Evolutionary conservation across 495 filamentous ascomycete genomes (phyloP).

Genomic region (Podospora pseudocomata): DNA sequence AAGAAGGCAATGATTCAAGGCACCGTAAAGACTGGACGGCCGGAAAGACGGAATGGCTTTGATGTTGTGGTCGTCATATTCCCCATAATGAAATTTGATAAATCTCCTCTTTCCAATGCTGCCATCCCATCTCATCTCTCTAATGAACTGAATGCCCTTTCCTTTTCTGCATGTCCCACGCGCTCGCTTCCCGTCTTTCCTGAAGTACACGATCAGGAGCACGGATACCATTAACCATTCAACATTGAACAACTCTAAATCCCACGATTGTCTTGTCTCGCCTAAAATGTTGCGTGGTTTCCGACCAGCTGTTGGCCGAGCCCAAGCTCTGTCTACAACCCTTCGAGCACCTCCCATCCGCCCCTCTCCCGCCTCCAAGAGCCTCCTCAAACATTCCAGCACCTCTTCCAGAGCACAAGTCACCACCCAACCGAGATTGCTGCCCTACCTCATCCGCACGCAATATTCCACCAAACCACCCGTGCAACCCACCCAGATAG

Average conservation of each 20-base stretch:
- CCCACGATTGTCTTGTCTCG: background rate
- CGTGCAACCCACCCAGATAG: conserved; percentile 33
- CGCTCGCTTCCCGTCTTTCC: background rate
- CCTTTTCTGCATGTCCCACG: background rate
- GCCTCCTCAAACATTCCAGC: background rate
- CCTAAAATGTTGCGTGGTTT: conserved; percentile 1
- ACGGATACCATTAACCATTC: background rate
- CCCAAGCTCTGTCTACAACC: background rate
- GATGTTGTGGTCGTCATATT: background rate
- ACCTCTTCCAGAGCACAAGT: background rate
- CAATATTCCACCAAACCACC: conserved; percentile 29
- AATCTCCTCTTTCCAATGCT: background rate
- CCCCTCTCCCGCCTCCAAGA: background rate
- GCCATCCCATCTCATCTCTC: background rate
- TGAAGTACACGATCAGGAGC: background rate
- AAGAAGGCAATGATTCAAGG: background rate
- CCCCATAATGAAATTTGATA: background rate
- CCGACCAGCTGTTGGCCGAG: background rate
- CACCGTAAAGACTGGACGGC: background rate
- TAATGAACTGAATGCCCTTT: background rate
- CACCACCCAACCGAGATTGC: background rate
- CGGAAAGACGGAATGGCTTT: background rate
- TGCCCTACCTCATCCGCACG: conserved; percentile 1
- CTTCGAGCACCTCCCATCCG: background rate
- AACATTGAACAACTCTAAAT: background rate